phyloP scores from a whole-genome alignment of 768 basidiomycete genomes.

The Suillus americanus region DNA sequence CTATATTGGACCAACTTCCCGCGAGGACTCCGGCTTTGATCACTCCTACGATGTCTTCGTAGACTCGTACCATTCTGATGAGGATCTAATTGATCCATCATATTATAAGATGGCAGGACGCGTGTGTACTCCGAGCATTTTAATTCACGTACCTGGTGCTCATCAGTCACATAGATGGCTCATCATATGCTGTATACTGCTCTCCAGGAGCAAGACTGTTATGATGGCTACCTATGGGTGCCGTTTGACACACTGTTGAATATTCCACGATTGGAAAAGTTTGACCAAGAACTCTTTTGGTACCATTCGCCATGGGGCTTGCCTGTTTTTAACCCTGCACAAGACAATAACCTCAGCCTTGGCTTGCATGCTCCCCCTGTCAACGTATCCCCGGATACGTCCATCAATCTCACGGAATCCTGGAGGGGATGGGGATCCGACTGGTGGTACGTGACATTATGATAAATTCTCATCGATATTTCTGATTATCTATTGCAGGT shows the following conservation, averaged over 20 bases:
- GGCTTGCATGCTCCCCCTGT: slow-evolving; percentile 39
- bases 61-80: slow-evolving; percentile 45
- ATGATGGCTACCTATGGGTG: slow-evolving; percentile 52
- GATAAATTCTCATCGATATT: slow-evolving; percentile 4
- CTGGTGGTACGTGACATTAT: slow-evolving; percentile 40
- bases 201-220: slow-evolving; percentile 42
- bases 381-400: slow-evolving; percentile 41
- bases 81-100: slow-evolving; percentile 37
- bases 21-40: slow-evolving; percentile 46
- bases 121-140: slow-evolving; percentile 22
- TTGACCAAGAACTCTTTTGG: slow-evolving; percentile 47
- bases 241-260: slow-evolving; percentile 53
- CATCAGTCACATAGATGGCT: slow-evolving; percentile 36
- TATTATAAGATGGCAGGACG: slow-evolving; percentile 46
- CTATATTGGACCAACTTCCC: slow-evolving; percentile 45
- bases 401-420: slow-evolving; percentile 34
- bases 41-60: slow-evolving; percentile 52
- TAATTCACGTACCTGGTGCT: neutral
- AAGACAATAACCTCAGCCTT: slow-evolving; percentile 21
- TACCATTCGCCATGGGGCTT: slow-evolving; percentile 49
- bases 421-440: slow-evolving; percentile 42
- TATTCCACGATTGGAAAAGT: slow-evolving; percentile 45
- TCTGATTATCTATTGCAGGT: slow-evolving; percentile 27
- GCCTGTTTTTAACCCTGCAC: slow-evolving; percentile 41
- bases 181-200: slow-evolving; percentile 55